Evolutionary conservation across 2,329 filamentous ascomycete species (phyloP), one percentile per base, ranked within the genome.

Genomic region (Fusarium pininemorale): DNA sequence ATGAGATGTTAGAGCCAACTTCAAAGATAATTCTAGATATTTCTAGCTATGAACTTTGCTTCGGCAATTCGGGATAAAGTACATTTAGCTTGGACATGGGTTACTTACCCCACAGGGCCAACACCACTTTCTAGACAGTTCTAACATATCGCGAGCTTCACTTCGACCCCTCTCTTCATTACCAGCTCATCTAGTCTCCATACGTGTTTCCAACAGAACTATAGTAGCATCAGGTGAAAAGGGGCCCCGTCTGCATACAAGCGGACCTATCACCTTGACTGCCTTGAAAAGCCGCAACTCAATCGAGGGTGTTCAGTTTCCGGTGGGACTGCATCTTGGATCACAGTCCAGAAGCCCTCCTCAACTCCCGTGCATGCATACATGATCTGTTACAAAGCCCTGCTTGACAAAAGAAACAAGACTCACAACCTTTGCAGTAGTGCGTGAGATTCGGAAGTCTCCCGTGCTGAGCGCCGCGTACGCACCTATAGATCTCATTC

Each of bases 91-190:
- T 50, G 24, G 44, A 26, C 55, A 22, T 35, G 53, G 70, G 42
- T 53, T 51, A 55, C 73, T 48, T 75, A 77, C 77, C 74, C 72
- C 77, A 78, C 75, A 78, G 69, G 69, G 67, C 75, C 76, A 78
- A 74, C 76, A 78, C 72, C 76, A 77, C 67, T 63, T 66, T 63
- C 58, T 69, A 68, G 58, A 54, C 26, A 59, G 51, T 72, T 65
- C 63, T 48, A 78, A 70, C 63, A 69, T 61, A 78, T 77, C 74
- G 73, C 64, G 74, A 78, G 75, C 72, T 74, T 78, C 76, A 76
- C 45, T 63, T 41, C 13, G 20, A 47, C 38, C 12, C 28, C n/a
- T 47, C 51, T 58, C 37, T 32, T 38, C 37, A 30, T 6, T 9
- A 26, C 50, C 32, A 53, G 18, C 45, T 32, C 37, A 55, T 54